These are phyloP conservation scores for Brasilioporus rufonigricans DNA, from an alignment of 768 basidiomycete genomes.

Conservation along the genomic window DNA sequence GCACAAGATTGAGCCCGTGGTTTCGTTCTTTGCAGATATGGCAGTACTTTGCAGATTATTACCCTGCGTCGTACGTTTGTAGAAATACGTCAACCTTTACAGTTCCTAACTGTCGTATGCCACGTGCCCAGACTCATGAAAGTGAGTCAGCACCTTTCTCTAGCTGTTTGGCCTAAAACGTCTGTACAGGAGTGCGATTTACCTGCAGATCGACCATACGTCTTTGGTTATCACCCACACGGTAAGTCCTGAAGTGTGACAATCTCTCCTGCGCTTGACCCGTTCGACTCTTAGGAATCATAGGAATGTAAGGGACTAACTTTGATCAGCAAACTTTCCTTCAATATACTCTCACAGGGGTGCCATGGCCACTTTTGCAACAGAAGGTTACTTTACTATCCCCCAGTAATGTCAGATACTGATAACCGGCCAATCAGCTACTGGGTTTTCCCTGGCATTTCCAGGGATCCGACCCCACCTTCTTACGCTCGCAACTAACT, in stretches of 20 bases:
- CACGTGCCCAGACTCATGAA: constrained; percentile 24
- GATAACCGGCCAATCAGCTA: constrained; percentile 48
- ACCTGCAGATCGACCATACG: constrained; percentile 87
- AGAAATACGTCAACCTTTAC: neutral
- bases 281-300: constrained; percentile 65
- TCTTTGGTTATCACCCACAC: constrained; percentile 99
- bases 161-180: neutral
- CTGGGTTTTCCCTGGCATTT: constrained; percentile 85
- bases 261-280: constrained; percentile 3
- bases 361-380: constrained; percentile 92
- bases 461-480: constrained; percentile 94
- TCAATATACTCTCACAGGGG: constrained; percentile 53
- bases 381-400: constrained; percentile 63
- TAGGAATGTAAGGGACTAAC: constrained; percentile 77
- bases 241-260: constrained; percentile 45
- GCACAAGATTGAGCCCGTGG: constrained; percentile 74
- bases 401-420: neutral
- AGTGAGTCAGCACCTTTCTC: constrained; percentile 26
- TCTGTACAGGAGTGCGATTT: constrained; percentile 71
- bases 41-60: constrained; percentile 91
- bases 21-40: constrained; percentile 69
- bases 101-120: neutral
- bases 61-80: constrained; percentile 77
- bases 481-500: constrained; percentile 87
- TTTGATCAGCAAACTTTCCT: neutral